Percentiles rank a stretch among this genome's conserved stretches.
These are phyloP conservation scores for Ceratobasidium sp. DNA, from an alignment of 1,284 basidiomycete genomes.

Conservation along the genomic window DNA sequence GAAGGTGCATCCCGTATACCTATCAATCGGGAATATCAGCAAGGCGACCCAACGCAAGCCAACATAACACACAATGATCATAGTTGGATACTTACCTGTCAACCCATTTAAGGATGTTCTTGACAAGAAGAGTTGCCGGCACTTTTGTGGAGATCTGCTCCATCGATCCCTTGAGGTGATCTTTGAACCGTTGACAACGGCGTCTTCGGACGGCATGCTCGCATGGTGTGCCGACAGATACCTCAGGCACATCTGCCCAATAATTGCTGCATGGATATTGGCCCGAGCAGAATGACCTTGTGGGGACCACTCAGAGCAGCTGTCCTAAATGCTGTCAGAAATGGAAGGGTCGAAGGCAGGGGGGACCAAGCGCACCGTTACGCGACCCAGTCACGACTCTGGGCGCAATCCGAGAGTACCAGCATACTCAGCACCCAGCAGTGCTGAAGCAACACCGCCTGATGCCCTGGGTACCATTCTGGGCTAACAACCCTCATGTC, in stretches of 20 bases:
- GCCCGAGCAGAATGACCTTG: conserved; percentile 27
- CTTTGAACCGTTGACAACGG: conserved; percentile 25
- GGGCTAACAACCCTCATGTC: conserved; percentile 23
- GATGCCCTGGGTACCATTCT: conserved; percentile 8
- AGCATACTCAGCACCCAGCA: background rate
- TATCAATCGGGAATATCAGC: conserved; percentile 41
- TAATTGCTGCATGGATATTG: conserved; percentile 24
- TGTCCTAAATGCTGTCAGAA: conserved; percentile 19
- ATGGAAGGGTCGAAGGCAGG: background rate
- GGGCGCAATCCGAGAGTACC: background rate
- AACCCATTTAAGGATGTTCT: background rate
- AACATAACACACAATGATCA: conserved; percentile 15
- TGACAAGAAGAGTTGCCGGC: background rate
- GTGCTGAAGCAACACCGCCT: background rate
- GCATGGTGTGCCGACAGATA: conserved; percentile 31
- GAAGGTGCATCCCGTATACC: background rate
- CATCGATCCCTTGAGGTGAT: conserved; percentile 45
- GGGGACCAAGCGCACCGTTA: background rate
- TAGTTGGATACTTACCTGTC: conserved; percentile 42
- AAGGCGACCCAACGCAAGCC: conserved; percentile 26
- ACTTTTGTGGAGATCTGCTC: background rate
- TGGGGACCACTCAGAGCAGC: background rate
- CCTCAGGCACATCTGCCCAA: conserved; percentile 42
- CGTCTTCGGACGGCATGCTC: conserved; percentile 1
- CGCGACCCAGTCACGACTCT: background rate